These are phyloP conservation scores for Seiridium unicorne DNA, from an alignment of 2,329 filamentous ascomycete species.

Conservation along the genomic window DNA sequence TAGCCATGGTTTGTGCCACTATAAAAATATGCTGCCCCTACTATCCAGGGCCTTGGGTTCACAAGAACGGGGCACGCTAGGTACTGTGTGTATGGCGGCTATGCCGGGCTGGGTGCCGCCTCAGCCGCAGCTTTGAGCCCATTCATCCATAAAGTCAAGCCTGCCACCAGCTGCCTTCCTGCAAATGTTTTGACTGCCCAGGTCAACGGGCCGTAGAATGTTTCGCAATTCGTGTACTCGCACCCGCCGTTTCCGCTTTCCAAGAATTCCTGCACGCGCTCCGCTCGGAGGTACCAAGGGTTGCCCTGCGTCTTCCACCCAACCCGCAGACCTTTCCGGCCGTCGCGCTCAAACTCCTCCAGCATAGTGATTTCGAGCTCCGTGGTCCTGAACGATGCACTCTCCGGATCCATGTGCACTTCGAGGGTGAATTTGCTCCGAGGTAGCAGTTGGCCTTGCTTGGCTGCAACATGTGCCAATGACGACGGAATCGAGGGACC, in stretches of 20 bases:
- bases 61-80: neutral
- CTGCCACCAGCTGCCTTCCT: constrained; percentile 28
- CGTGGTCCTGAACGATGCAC: constrained; percentile 13
- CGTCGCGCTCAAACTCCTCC: constrained; percentile 28
- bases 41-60: neutral
- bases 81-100: neutral
- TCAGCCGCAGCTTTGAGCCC: constrained; percentile 35
- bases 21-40: neutral
- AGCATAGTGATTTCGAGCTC: constrained; percentile 27
- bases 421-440: constrained; percentile 31
- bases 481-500: constrained; percentile 10
- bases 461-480: constrained; percentile 14
- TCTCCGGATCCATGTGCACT: constrained; percentile 28
- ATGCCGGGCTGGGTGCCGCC: neutral
- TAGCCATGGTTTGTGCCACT: neutral
- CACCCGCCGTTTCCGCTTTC: constrained; percentile 28
- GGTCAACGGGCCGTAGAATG: constrained; percentile 39
- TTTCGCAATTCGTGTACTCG: constrained; percentile 43
- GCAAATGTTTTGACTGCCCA: constrained; percentile 30
- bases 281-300: constrained; percentile 31
- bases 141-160: constrained; percentile 36
- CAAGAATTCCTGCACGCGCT: constrained; percentile 43
- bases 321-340: constrained; percentile 33
- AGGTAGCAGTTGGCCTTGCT: constrained; percentile 20
- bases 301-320: constrained; percentile 35